Conservation (phyloP, 1,139 yeast species). For the Suhomyces coccinellae region DNA sequence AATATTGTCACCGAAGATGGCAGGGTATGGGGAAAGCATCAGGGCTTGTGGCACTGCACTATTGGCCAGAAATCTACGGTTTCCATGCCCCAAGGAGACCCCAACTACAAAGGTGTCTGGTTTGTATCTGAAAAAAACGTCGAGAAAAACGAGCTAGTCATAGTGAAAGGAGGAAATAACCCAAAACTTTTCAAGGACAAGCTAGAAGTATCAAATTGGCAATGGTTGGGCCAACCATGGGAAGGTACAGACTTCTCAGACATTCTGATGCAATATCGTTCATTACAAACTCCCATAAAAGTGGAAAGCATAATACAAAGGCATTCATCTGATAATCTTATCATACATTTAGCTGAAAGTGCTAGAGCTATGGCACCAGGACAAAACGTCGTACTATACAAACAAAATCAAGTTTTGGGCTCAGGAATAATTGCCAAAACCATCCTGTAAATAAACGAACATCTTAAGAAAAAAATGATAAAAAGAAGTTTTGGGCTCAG, state of each 20-base stretch:
- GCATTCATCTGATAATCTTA: conserved; percentile 13
- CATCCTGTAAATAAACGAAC: conserved; percentile 6
- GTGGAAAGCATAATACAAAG: conserved; percentile 21
- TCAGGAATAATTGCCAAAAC: conserved; percentile 53
- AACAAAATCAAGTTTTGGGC: conserved; percentile 69
- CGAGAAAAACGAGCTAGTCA: conserved; percentile 68
- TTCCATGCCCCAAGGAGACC: conserved; percentile 85
- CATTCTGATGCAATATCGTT: conserved; percentile 58
- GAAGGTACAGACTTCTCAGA: conserved; percentile 3
- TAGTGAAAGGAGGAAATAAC: conserved; percentile 73
- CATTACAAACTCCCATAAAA: conserved; percentile 59
- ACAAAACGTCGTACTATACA: conserved; percentile 76
- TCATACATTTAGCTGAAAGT: conserved; percentile 38
- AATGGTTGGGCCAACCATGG: conserved; percentile 39
- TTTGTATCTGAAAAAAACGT: conserved; percentile 71
- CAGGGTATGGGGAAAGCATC: conserved; percentile 72
- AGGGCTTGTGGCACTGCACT: conserved; percentile 92
- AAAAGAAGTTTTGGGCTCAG: conserved; percentile 77
- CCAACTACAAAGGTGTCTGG: conserved; percentile 77
- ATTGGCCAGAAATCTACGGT: conserved; percentile 84
- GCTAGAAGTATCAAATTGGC: conserved; percentile 48
- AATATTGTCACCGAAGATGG: conserved; percentile 75
- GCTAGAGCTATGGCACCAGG: conserved; percentile 89
- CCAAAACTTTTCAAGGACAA: conserved; percentile 52
- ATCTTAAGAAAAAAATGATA: conserved; percentile 13